phyloP scores from a whole-genome alignment of 768 basidiomycete species.

The Saitozyma podzolica region DNA sequence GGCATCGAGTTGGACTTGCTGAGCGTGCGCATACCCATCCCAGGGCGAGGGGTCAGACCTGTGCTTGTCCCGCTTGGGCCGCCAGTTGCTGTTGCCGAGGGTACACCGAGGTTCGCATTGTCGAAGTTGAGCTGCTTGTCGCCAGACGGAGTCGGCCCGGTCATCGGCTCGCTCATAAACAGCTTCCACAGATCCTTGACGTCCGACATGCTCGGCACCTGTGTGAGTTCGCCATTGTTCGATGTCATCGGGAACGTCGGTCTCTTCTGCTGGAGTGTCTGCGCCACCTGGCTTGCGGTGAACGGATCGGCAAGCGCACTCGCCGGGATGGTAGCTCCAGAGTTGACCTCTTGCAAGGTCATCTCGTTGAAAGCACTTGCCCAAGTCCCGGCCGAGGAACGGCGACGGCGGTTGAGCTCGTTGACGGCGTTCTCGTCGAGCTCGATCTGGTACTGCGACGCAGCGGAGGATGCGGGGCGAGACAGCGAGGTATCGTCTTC shows the following conservation, averaged over 20 bases:
- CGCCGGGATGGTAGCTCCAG: slow-evolving; percentile 2
- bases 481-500: slow-evolving; percentile 13
- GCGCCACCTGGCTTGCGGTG: slow-evolving; percentile 17
- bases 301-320: slow-evolving; percentile 12
- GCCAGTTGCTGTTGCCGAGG: neutral
- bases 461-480: slow-evolving; percentile 7
- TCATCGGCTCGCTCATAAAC: slow-evolving; percentile 46
- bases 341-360: slow-evolving; percentile 32
- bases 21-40: slow-evolving; percentile 31
- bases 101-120: neutral
- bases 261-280: slow-evolving; percentile 9
- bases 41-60: slow-evolving; percentile 29
- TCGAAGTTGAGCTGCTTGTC: slow-evolving; percentile 4
- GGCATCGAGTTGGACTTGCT: slow-evolving; percentile 48
- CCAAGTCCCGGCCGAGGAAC: slow-evolving; percentile 34
- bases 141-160: slow-evolving; percentile 23
- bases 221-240: neutral
- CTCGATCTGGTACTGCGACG: neutral
- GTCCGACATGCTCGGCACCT: slow-evolving; percentile 40
- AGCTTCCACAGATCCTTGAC: slow-evolving; percentile 48
- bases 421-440: slow-evolving; percentile 2
- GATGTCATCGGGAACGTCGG: slow-evolving; percentile 18
- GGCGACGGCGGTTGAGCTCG: slow-evolving; percentile 5
- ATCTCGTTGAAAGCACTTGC: slow-evolving; percentile 44
- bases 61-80: neutral